These are phyloP conservation scores for Cercospora janseana DNA, from an alignment of 2,329 filamentous ascomycete genomes.

Conservation along the genomic window DNA sequence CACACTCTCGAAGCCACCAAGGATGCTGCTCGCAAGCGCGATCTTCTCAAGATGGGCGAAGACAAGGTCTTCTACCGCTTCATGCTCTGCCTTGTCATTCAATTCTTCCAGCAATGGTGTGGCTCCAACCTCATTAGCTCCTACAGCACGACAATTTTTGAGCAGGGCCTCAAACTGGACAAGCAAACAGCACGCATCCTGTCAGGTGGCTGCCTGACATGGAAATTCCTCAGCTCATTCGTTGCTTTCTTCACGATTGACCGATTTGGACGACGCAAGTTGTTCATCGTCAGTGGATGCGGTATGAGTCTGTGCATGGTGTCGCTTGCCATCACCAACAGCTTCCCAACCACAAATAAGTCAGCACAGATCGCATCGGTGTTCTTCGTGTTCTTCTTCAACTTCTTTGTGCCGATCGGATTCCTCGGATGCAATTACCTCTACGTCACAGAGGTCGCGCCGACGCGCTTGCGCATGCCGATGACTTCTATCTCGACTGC, in stretches of 20 bases:
- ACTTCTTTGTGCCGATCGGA: constrained; percentile 60
- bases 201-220: constrained; percentile 53
- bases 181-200: constrained; percentile 44
- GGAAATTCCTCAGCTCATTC: constrained; percentile 54
- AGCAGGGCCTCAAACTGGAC: constrained; percentile 39
- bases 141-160: constrained; percentile 35
- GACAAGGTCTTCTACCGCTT: constrained; percentile 54
- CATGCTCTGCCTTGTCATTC: constrained; percentile 50
- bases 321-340: constrained; percentile 53
- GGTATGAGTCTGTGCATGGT: constrained; percentile 58
- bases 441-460: constrained; percentile 59
- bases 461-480: constrained; percentile 51
- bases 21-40: constrained; percentile 39
- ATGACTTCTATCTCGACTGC: constrained; percentile 59
- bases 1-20: constrained; percentile 48
- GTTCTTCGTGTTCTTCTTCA: constrained; percentile 60
- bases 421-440: constrained; percentile 61
- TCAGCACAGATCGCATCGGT: constrained; percentile 53
- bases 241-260: constrained; percentile 53
- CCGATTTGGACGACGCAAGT: constrained; percentile 49
- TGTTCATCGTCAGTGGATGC: constrained; percentile 53
- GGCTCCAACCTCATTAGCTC: constrained; percentile 41
- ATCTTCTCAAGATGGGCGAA: constrained; percentile 51
- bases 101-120: constrained; percentile 54
- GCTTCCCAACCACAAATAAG: constrained; percentile 47